Evolutionary conservation across 495 filamentous ascomycete genomes (phyloP), one percentile per base, ranked within the genome.

Genomic region (Melanomma pulvis-pyrius): DNA sequence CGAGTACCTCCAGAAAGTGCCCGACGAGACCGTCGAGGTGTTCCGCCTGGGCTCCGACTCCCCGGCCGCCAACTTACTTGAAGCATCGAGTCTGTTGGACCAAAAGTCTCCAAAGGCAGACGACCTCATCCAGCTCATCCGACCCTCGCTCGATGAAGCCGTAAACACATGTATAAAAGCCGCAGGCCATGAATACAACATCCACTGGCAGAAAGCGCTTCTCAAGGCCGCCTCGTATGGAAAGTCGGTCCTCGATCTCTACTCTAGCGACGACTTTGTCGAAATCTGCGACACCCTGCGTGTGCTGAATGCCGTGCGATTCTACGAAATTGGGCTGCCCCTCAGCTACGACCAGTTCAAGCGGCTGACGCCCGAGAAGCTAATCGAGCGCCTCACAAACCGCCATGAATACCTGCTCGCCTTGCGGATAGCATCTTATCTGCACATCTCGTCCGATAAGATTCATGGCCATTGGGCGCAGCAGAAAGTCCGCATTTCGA

Each of bases 401-500:
- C 86, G 94, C 4, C 88, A 91, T 62, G 91, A 98, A 77, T 97
- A 98, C 76, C 82, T 96, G 1, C 84, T 98, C 9, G 96, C 96
- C 1, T 86, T 98, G 24, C 86, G 89, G 17, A 83, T 98, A n/a
- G 92, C 93, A 1, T 89, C 91, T 60, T 97, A 92, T 74, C 82
- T 98, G 0, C 88, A 87, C 47, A 83, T 98, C 17, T 88, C 96
- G 1, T 92, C 91, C 9, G 91, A 94, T 71, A 87, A 84, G 56
- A 96, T 98, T 58, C 96, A 97, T 69, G 92, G 96, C 15, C 92
- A 96, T 74, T 98, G 94, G 94, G 94, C 96, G 12, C 90, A 90
- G 25, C 87, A 94, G 75, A 98, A 97, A 75, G 96, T 98, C 26
- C 88, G 92, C 24, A 79, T 89, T 4, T 92, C 92, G 1, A 83